Evolutionary conservation across 495 filamentous ascomycete genomes (phyloP).

Genomic region (Aspergillus haitiensis): DNA sequence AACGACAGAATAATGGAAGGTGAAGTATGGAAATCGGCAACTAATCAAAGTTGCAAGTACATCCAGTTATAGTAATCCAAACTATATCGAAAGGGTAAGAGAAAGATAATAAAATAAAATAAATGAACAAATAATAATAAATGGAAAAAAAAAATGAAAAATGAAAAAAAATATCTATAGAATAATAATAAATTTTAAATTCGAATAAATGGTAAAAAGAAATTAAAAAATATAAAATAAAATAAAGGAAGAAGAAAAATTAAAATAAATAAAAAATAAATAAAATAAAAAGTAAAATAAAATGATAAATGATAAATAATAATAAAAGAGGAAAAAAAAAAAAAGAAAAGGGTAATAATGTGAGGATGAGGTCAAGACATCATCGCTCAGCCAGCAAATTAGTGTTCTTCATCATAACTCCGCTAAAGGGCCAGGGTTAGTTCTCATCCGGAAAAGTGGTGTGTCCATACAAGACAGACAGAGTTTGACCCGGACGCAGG

Average conservation of each 20-base stretch:
- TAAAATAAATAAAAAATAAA: slow-evolving; percentile 16
- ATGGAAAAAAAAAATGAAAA: background rate
- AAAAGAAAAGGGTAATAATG: slow-evolving; percentile 25
- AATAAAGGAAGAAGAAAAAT: slow-evolving; percentile 18
- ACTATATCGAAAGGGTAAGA: slow-evolving; percentile 29
- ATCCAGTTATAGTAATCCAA: slow-evolving; percentile 27
- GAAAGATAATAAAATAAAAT: slow-evolving; percentile 16
- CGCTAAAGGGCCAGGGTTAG: slow-evolving; percentile 36
- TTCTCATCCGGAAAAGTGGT: slow-evolving; percentile 40
- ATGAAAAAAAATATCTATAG: slow-evolving; percentile 12
- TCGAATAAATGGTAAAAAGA: slow-evolving; percentile 16
- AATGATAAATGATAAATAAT: slow-evolving; percentile 21
- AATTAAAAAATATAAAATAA: slow-evolving; percentile 14
- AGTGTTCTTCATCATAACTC: slow-evolving; percentile 34
- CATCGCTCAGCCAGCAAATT: slow-evolving; percentile 36
- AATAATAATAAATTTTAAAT: slow-evolving; percentile 14
- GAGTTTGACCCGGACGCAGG: slow-evolving; percentile 51
- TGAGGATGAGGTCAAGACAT: slow-evolving; percentile 49
- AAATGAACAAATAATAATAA: slow-evolving; percentile 16
- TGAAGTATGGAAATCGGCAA: slow-evolving; percentile 15
- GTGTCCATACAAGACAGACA: slow-evolving; percentile 40
- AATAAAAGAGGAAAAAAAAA: slow-evolving; percentile 17
- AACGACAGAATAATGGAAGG: slow-evolving; percentile 26
- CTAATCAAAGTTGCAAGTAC: slow-evolving; percentile 25
- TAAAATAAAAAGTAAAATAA: slow-evolving; percentile 16